A percentile compares a stretch with the other conserved stretches of the same genome.
These are phyloP conservation scores for Delitschia confertaspora DNA, from an alignment of 495 filamentous ascomycete genomes.

Conservation along the genomic window DNA sequence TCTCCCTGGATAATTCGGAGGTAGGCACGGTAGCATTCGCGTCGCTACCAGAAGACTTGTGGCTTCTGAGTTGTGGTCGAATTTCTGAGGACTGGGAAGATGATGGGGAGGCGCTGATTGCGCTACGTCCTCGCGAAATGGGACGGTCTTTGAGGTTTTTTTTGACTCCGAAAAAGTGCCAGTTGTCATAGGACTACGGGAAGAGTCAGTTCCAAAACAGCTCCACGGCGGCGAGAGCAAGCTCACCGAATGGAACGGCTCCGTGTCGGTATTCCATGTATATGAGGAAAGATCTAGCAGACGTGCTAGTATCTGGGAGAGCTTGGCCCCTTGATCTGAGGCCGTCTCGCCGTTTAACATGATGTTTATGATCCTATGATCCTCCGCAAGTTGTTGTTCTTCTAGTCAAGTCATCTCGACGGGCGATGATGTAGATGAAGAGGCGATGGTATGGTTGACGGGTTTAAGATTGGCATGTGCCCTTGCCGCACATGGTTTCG, in stretches of 20 bases:
- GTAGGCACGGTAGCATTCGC: conserved; percentile 5
- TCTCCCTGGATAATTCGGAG: conserved; percentile 5
- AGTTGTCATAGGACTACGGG: conserved; percentile 34
- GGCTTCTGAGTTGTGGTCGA: conserved; percentile 14
- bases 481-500: too few species aligned
- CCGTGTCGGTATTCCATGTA: conserved; percentile 24
- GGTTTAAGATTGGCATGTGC: too few species aligned
- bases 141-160: conserved; percentile 17
- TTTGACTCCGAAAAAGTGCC: conserved; percentile 34
- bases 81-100: conserved; percentile 1
- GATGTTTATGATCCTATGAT: conserved; percentile 3
- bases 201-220: too few species aligned
- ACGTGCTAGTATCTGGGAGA: conserved; percentile 22
- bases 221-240: not conserved
- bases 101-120: conserved; percentile 1
- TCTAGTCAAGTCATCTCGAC: conserved; percentile 11
- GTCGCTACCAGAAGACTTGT: conserved; percentile 26
- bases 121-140: conserved; percentile 13
- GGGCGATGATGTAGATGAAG: too few species aligned
- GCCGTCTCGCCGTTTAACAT: conserved; percentile 10
- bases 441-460: too few species aligned
- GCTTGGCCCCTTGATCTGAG: conserved; percentile 1
- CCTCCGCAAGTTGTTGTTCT: too few species aligned
- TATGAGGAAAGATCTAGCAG: conserved; percentile 25
- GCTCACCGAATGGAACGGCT: conserved; percentile 27